A percentile compares a stretch with the other conserved stretches of the same genome.
These are phyloP conservation scores for Draba incana DNA, from an alignment of 345 rosid species.

Conservation along the genomic window DNA sequence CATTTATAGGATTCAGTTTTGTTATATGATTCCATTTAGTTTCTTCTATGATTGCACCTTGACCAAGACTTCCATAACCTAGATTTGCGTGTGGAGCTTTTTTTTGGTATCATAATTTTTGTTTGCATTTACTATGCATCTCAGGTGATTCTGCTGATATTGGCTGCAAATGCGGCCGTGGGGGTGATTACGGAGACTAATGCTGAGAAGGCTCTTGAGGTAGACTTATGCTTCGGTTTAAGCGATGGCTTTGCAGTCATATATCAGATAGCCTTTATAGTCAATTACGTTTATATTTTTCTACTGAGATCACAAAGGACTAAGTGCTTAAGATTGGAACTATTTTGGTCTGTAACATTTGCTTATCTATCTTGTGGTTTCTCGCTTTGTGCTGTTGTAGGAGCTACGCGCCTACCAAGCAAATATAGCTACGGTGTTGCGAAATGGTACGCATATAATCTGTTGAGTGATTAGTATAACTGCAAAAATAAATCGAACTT, in stretches of 20 bases:
- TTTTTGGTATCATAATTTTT: slow-evolving; percentile 25
- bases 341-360: slow-evolving; percentile 16
- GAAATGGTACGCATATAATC: slow-evolving; percentile 69
- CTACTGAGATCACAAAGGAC: neutral
- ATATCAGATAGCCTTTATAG: neutral
- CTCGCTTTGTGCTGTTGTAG: slow-evolving; percentile 49
- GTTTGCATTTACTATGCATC: slow-evolving; percentile 25
- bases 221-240: slow-evolving; percentile 30
- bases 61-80: slow-evolving; percentile 9
- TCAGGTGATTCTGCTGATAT: slow-evolving; percentile 91
- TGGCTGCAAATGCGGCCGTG: slow-evolving; percentile 99
- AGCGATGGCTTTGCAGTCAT: slow-evolving; percentile 11
- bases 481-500: neutral
- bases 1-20: slow-evolving; percentile 7
- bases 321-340: neutral
- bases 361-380: slow-evolving; percentile 20
- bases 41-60: neutral
- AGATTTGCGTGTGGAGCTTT: slow-evolving; percentile 14
- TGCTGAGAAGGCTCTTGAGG: slow-evolving; percentile 99
- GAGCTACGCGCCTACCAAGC: slow-evolving; percentile 99
- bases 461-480: slow-evolving; percentile 1
- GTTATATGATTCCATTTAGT: neutral
- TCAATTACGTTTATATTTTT: neutral
- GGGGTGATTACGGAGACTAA: slow-evolving; percentile 98
- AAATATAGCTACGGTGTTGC: slow-evolving; percentile 87